These are phyloP conservation scores for Colletotrichum paranaense DNA, from an alignment of 2,329 filamentous ascomycete species.

Conservation along the genomic window DNA sequence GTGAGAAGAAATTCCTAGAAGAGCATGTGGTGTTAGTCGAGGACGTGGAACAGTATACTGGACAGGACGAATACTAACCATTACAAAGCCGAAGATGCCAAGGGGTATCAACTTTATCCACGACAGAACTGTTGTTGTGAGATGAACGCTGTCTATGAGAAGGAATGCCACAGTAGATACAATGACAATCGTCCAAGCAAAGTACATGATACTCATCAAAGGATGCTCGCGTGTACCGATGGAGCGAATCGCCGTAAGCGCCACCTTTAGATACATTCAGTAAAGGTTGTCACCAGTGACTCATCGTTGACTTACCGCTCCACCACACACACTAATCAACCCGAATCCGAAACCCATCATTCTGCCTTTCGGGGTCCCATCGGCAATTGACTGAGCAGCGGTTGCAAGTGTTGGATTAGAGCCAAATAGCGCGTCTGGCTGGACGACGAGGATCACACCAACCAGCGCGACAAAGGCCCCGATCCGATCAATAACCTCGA, in stretches of 20 bases:
- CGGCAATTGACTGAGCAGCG: neutral
- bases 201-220: slow-evolving; percentile 18
- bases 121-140: slow-evolving; percentile 1
- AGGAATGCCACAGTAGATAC: slow-evolving; percentile 1
- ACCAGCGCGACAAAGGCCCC: slow-evolving; percentile 11
- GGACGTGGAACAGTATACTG: neutral
- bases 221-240: slow-evolving; percentile 17
- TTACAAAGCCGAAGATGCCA: slow-evolving; percentile 23
- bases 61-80: neutral
- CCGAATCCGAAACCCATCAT: slow-evolving; percentile 30
- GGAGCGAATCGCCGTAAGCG: slow-evolving; percentile 21
- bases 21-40: neutral
- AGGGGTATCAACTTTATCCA: slow-evolving; percentile 24
- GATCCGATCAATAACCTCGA: slow-evolving; percentile 15
- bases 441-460: slow-evolving; percentile 24
- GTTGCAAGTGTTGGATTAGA: neutral
- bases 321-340: slow-evolving; percentile 13
- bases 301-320: slow-evolving; percentile 1
- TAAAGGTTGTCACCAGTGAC: too few species aligned
- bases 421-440: slow-evolving; percentile 19
- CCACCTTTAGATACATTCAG: neutral
- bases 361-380: neutral
- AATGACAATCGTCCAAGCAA: slow-evolving; percentile 18
- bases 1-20: slow-evolving; percentile 21
- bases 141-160: slow-evolving; percentile 7